phyloP scores from a whole-genome alignment of 495 filamentous ascomycete species.

The Neurospora sp. region DNA sequence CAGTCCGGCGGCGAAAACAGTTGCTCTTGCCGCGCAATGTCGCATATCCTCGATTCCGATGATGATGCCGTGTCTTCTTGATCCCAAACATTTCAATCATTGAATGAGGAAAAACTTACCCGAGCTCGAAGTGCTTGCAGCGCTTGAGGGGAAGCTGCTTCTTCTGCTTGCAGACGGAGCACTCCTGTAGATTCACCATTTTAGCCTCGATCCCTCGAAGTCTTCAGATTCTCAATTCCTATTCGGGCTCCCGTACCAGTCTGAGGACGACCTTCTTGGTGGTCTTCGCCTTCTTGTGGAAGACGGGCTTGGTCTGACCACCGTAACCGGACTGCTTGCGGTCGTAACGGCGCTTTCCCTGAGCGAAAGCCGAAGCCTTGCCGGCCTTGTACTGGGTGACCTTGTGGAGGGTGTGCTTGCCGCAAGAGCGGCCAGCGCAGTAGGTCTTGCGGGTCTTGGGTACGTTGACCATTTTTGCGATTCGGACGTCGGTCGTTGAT shows the following conservation, averaged over 20 bases:
- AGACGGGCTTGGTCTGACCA: slow-evolving; percentile 99
- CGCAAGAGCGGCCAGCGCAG: slow-evolving; percentile 92
- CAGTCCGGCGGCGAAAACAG: neutral
- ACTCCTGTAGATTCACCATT: slow-evolving; percentile 73
- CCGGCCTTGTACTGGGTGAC: slow-evolving; percentile 88
- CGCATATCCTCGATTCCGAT: neutral
- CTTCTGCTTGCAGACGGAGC: slow-evolving; percentile 95
- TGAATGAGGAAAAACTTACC: slow-evolving; percentile 51
- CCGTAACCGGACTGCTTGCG: slow-evolving; percentile 99
- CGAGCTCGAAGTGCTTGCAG: slow-evolving; percentile 99
- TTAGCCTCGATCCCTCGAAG: slow-evolving; percentile 10
- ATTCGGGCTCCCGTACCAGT: slow-evolving; percentile 35
- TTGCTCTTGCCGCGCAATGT: neutral
- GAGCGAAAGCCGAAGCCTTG: slow-evolving; percentile 84
- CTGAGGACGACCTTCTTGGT: slow-evolving; percentile 99
- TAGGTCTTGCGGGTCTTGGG: slow-evolving; percentile 41
- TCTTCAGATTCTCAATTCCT: neutral
- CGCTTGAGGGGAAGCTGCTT: slow-evolving; percentile 94
- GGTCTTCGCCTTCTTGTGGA: slow-evolving; percentile 99
- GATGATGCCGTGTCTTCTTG: neutral
- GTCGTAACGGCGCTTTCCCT: slow-evolving; percentile 99
- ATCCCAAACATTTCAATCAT: neutral
- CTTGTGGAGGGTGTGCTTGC: slow-evolving; percentile 91
- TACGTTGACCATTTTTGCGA: slow-evolving; percentile 36
- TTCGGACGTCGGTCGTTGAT: slow-evolving; percentile 18